Base-by-base conservation (phyloP, 2,329 filamentous ascomycete species). In the Colletotrichum viniferum region DNA sequence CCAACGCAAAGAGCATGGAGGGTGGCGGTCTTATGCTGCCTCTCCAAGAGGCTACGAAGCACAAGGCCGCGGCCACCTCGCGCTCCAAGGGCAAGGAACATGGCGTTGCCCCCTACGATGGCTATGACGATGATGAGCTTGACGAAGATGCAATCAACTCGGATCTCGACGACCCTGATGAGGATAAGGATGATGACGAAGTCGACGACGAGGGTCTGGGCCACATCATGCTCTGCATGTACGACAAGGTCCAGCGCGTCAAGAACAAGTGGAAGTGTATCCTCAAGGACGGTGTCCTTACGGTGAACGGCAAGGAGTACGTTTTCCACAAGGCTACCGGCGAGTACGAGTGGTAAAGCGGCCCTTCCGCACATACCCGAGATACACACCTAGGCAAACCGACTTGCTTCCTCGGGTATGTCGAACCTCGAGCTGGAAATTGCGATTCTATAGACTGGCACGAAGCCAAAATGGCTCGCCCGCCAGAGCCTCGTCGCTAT, bases 241-340 rank as follows among this genome's bases (percentile, higher is more conserved):
- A 99, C 83, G 97, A 99, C 88, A 99, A 99, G 88, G 97, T 99
- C 12, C 96, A 98, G 86, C 91, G 97, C 63, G 97, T 98, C 81
- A 99, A 99, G 92, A 99, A 98, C 87, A 99, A 97, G 91, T 97
- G 95, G 95, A 99, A 99, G 94, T 99, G 97, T 86, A 96, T 95
- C 2, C 92, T 99, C 78, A 98, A 98, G 87, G 97, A 99, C 81
- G 97, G 97, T 24, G 95, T 99, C 21, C 89, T 99, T 79, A 98
- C 95, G 60, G 95, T 98, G 48, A 96, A 96, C 79, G 95, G 95
- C 79, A 98, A 95, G 86, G 97, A 99, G 85, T 98, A 98, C 82
- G 94, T 99, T 78, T 99, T 99, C 87, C 96, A 98, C 88, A 98
- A 98, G 86, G 97, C 96, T 28, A 96, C 94, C 61, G 97, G 97